A percentile compares a stretch with the other conserved stretches of the same genome.
Conservation (phyloP, 768 basidiomycete species). For the Mycena belliarum region DNA sequence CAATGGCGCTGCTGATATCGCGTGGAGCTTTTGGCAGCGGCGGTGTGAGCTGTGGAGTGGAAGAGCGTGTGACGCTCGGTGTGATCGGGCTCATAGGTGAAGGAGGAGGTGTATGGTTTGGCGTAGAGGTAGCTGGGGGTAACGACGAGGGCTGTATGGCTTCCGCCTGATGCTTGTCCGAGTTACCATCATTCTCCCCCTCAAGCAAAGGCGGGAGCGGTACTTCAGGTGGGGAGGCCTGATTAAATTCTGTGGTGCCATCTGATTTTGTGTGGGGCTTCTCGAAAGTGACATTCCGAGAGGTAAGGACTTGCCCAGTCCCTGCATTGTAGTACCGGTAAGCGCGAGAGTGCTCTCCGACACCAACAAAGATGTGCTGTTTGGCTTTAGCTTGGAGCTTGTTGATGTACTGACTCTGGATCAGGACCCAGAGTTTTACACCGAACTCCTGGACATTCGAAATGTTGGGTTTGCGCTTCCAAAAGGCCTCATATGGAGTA, state of each 20-base stretch:
- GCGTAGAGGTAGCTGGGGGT: too few relatives aligned
- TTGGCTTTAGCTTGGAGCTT: background rate
- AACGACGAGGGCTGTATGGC: too few relatives aligned
- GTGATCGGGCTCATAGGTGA: too few relatives aligned
- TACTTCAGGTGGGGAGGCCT: too few relatives aligned
- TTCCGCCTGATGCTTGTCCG: too few relatives aligned
- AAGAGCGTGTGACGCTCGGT: too few relatives aligned
- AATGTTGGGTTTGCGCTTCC: background rate
- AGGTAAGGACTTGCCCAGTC: constrained; percentile 2
- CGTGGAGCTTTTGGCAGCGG: too few relatives aligned
- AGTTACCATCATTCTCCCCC: background rate
- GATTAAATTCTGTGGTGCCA: background rate
- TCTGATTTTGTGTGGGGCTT: background rate
- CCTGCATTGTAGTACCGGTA: background rate
- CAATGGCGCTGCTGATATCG: too few relatives aligned
- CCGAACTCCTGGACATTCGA: background rate
- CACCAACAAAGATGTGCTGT: background rate
- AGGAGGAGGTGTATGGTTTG: too few relatives aligned
- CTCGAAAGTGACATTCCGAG: constrained; percentile 5
- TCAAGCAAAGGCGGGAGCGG: background rate
- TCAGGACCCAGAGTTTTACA: background rate
- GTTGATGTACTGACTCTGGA: background rate
- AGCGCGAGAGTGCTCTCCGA: background rate
- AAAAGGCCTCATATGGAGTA: background rate
- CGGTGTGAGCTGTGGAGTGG: too few relatives aligned